Evolutionary conservation across 306 rosid species (phyloP).

Genomic region (Malus asiatica): DNA sequence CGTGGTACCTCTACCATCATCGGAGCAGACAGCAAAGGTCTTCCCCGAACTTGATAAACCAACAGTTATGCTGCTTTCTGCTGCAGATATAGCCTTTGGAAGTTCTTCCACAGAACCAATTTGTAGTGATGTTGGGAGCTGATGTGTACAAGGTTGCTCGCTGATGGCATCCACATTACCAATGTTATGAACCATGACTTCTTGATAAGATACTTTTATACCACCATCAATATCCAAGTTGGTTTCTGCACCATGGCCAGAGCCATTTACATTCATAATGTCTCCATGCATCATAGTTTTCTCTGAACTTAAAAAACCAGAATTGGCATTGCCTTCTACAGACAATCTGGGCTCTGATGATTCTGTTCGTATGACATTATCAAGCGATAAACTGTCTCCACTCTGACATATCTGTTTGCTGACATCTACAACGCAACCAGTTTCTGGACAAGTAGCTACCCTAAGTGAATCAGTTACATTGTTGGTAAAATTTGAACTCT

Average conservation of each 20-base stretch:
- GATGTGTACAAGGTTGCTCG: slow-evolving; percentile 19
- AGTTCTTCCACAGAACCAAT: slow-evolving; percentile 29
- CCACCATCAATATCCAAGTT: slow-evolving; percentile 26
- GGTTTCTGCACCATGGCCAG: slow-evolving; percentile 14
- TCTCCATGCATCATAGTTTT: slow-evolving; percentile 21
- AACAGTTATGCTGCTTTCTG: slow-evolving; percentile 26
- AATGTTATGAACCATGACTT: slow-evolving; percentile 19
- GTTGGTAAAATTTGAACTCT: slow-evolving; percentile 14
- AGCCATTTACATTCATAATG: slow-evolving; percentile 19
- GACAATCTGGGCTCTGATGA: slow-evolving; percentile 23
- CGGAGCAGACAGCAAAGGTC: slow-evolving; percentile 21
- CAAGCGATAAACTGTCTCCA: slow-evolving; percentile 27
- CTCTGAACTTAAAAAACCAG: slow-evolving; percentile 25
- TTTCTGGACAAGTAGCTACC: slow-evolving; percentile 27
- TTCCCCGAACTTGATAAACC: slow-evolving; percentile 29
- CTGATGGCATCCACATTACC: slow-evolving; percentile 23
- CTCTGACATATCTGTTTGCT: slow-evolving; percentile 28
- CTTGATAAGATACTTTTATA: slow-evolving; percentile 22
- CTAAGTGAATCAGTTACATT: slow-evolving; percentile 20
- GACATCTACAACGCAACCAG: slow-evolving; percentile 26
- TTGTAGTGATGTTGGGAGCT: slow-evolving; percentile 16
- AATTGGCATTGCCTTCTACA: slow-evolving; percentile 22
- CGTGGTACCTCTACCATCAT: slow-evolving; percentile 21
- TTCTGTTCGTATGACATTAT: slow-evolving; percentile 25
- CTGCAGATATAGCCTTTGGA: slow-evolving; percentile 17